These are phyloP conservation scores for Ilex asprella DNA, from an alignment of 257 asterid species.

Conservation along the genomic window DNA sequence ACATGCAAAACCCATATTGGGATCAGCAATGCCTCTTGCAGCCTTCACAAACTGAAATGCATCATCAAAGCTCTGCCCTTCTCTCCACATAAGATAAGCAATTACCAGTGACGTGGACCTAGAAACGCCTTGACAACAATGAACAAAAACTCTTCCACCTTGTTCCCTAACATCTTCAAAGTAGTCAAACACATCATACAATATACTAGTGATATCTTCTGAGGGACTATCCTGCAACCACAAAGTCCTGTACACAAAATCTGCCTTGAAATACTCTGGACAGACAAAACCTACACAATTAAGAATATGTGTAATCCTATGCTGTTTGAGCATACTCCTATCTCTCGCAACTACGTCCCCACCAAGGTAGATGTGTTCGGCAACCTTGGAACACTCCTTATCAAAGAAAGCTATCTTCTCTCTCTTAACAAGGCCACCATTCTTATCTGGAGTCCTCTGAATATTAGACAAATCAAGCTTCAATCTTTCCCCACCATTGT, in stretches of 20 bases:
- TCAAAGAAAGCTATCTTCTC: conserved; percentile 44
- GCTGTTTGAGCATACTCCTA: conserved; percentile 35
- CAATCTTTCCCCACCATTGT: conserved; percentile 33
- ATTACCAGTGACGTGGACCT: conserved; percentile 47
- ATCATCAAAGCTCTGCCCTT: conserved; percentile 46
- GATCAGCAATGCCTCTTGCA: conserved; percentile 51
- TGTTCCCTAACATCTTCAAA: conserved; percentile 49
- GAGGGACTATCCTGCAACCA: conserved; percentile 59
- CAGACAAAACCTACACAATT: conserved; percentile 52
- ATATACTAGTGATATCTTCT: conserved; percentile 51
- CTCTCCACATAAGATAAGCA: conserved; percentile 52
- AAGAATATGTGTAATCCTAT: conserved; percentile 40
- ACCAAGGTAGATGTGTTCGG: conserved; percentile 38
- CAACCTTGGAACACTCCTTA: conserved; percentile 48
- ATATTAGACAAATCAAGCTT: conserved; percentile 49
- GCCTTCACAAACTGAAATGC: conserved; percentile 48
- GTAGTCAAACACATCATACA: conserved; percentile 52
- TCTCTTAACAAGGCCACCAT: conserved; percentile 37
- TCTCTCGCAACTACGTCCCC: conserved; percentile 50
- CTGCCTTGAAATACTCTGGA: conserved; percentile 41
- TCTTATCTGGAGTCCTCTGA: conserved; percentile 26
- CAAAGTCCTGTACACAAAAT: conserved; percentile 38
- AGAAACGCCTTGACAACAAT: conserved; percentile 51
- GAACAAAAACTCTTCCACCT: conserved; percentile 43
- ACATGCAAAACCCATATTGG: conserved; percentile 53